phyloP scores from a whole-genome alignment of 2,329 filamentous ascomycete species.

The Ophiocordyceps australis region DNA sequence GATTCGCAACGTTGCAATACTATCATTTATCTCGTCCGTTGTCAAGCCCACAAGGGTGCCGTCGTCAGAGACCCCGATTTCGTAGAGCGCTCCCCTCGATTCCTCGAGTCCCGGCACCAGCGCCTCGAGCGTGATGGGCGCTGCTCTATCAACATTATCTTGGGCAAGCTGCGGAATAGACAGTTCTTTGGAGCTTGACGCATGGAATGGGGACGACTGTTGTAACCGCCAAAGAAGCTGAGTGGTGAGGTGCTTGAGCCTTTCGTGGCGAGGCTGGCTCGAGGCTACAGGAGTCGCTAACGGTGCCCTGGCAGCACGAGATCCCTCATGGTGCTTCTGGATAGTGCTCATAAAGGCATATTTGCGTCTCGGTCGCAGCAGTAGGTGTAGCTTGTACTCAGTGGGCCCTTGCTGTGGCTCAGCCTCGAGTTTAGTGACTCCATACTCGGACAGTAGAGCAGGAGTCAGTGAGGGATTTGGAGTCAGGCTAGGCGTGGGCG shows the following conservation, averaged over 20 bases:
- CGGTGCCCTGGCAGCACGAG: too few species aligned
- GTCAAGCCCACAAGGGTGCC: slow-evolving; percentile 78
- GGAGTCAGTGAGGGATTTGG: slow-evolving; percentile 12
- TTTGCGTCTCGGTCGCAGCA: slow-evolving; percentile 59
- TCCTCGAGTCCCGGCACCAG: slow-evolving; percentile 72
- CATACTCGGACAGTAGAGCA: slow-evolving; percentile 38
- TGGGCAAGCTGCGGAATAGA: slow-evolving; percentile 62
- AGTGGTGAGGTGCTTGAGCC: slow-evolving; percentile 81
- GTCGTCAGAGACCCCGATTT: slow-evolving; percentile 92
- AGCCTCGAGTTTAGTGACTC: slow-evolving; percentile 60
- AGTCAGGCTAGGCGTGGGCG: slow-evolving; percentile 10
- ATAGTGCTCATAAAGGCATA: slow-evolving; percentile 55
- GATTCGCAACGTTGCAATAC: slow-evolving; percentile 61
- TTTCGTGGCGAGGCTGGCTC: slow-evolving; percentile 58
- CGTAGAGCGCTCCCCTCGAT: slow-evolving; percentile 82
- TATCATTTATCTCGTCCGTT: slow-evolving; percentile 84
- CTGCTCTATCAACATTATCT: slow-evolving; percentile 26
- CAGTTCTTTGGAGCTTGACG: slow-evolving; percentile 56
- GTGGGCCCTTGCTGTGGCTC: slow-evolving; percentile 90
- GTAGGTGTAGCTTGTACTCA: slow-evolving; percentile 89
- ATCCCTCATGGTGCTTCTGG: too few species aligned
- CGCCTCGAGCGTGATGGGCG: slow-evolving; percentile 30
- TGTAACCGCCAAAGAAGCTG: slow-evolving; percentile 89
- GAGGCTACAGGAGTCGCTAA: slow-evolving; percentile 23
- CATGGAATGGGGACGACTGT: slow-evolving; percentile 84